Base-by-base conservation (phyloP, 2,329 filamentous ascomycete genomes). In the Arthrobotrys sinensis region DNA sequence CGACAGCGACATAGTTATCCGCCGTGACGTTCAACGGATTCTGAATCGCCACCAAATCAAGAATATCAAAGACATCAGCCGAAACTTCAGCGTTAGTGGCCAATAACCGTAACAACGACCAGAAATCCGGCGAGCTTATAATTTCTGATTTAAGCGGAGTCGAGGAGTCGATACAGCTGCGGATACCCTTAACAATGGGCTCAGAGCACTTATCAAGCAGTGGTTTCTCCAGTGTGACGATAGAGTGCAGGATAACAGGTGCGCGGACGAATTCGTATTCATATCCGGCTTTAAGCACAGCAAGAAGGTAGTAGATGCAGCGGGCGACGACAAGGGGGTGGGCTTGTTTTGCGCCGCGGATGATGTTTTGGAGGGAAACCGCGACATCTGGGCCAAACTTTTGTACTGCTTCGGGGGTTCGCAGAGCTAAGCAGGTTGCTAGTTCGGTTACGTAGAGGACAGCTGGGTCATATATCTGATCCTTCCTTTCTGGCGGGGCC, bases 41-140 rank as follows among this genome's bases (percentile, higher is more conserved):
- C 12, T 91, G 91, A 11, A 88, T 89, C 1, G 93, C 90, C 28
- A 94, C 90, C 68, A 89, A 90, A 82, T 96, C 92, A 0, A 97
- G 87, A n/a, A 98, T 92, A 68, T 92, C 90, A 83, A 98, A 98
- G 0, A 97, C 94, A 14, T 91, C 88, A 0, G 91, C 87, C 1
- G 93, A 92, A 28, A 92, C 91, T 66, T 93, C 91, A 2, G 89
- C 85, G 79, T 91, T 89, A 24, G 87, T 87, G 55, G 93, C 90
- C 16, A 99, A 86, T 36, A 90, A 89, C 79, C 93, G 91, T 65
- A 99, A 87, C 12, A 97, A 92, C 4, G 92, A 91, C 96, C 96
- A 99, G 84, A 99, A 98, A 83, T 99, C 96, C 0, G 96, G 96
- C 16, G 95, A 98, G 12, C 93, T 95, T 85, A 97, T 96, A 81